Percentiles rank a stretch among this genome's conserved stretches.
These are phyloP conservation scores for Euptelea pleiosperma DNA, from an alignment of 164 flowering plant genomes.

Conservation along the genomic window DNA sequence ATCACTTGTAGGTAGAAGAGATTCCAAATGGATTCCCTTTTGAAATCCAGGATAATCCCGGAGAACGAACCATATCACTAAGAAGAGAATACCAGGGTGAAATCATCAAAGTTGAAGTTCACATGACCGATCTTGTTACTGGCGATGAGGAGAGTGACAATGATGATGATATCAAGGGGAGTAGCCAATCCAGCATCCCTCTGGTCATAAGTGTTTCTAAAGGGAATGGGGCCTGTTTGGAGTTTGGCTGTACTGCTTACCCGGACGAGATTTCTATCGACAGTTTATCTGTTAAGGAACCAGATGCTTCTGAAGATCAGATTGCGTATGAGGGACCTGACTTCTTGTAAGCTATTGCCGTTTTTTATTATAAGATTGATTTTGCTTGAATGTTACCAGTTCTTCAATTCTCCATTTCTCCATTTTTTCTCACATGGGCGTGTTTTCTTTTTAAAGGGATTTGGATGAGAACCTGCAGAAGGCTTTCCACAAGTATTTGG, in stretches of 20 bases:
- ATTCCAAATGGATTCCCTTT: constrained; percentile 66
- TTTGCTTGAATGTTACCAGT: not conserved
- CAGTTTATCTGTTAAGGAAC: constrained; percentile 49
- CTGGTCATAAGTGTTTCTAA: constrained; percentile 61
- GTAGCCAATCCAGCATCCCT: constrained; percentile 43
- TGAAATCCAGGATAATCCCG: constrained; percentile 63
- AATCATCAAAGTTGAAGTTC: constrained; percentile 64
- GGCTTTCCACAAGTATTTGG: constrained; percentile 83
- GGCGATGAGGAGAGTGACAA: constrained; percentile 40
- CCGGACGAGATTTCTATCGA: constrained; percentile 77
- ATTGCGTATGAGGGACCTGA: constrained; percentile 85
- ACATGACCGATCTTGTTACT: constrained; percentile 66
- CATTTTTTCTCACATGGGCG: not conserved
- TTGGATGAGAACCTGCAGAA: constrained; percentile 96
- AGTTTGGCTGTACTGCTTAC: constrained; percentile 59
- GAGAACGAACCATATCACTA: constrained; percentile 48
- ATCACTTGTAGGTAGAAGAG: constrained; percentile 42
- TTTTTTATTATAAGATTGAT: not conserved
- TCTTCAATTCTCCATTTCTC: not conserved
- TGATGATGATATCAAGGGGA: constrained; percentile 27
- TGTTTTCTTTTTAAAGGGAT: constrained; percentile 41
- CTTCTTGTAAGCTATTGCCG: constrained; percentile 52
- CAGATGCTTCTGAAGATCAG: constrained; percentile 56
- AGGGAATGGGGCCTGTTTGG: constrained; percentile 47
- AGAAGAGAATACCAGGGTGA: constrained; percentile 65